phyloP scores from a whole-genome alignment of 129 eudicot species.

The Tagetes patula region DNA sequence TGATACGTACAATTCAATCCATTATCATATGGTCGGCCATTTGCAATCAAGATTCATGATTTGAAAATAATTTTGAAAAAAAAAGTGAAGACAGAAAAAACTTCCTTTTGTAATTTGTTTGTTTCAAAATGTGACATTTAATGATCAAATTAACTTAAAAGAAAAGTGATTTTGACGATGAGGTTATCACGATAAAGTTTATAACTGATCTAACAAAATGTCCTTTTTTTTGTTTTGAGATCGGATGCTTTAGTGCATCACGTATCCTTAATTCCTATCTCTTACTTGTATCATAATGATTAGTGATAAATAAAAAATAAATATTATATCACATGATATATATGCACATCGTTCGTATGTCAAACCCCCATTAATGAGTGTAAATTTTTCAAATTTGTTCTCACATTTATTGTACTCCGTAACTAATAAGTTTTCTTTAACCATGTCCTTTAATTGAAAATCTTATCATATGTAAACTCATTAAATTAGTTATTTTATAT shows the following conservation, averaged over 20 bases:
- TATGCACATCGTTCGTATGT: too few relatives aligned
- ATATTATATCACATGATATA: too few relatives aligned
- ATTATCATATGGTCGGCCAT: conserved; percentile 20
- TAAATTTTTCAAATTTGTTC: too few relatives aligned
- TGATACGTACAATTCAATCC: not conserved
- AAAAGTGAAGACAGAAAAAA: not conserved
- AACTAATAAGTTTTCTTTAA: too few relatives aligned
- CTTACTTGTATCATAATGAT: too few relatives aligned
- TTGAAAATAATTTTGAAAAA: conserved; percentile 10
- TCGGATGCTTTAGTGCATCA: not conserved
- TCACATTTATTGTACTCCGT: too few relatives aligned
- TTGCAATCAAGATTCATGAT: conserved; percentile 1
- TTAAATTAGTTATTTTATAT: too few relatives aligned
- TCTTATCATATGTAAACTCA: too few relatives aligned
- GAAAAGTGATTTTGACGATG: not conserved
- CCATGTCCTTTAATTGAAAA: too few relatives aligned
- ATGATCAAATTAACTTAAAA: not conserved
- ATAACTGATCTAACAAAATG: conserved; percentile 16
- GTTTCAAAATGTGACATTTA: not conserved
- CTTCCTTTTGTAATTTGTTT: not conserved
- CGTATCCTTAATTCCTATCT: too few relatives aligned
- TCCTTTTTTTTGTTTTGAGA: not conserved
- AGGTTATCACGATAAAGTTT: not conserved
- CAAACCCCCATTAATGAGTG: too few relatives aligned
- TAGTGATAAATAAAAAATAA: too few relatives aligned